Base-by-base conservation (phyloP, 768 basidiomycete species). In the Russula earlei region DNA sequence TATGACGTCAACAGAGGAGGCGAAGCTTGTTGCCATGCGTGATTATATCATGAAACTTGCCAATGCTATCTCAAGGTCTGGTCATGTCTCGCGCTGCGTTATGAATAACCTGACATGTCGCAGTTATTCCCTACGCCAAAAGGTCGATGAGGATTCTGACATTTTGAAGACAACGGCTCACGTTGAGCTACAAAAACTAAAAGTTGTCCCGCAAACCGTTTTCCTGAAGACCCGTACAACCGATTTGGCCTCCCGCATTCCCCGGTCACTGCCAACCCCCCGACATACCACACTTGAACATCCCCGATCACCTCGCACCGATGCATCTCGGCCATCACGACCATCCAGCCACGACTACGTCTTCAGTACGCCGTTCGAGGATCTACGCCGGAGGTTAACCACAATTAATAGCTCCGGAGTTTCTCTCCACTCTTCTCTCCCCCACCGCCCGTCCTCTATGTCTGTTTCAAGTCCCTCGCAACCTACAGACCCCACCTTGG, bases 1-100 rank as follows among this genome's bases (percentile, higher is more conserved):
- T 2, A 91, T 96, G 86, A 84, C 81, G 1, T 58, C 77, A 2
- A 73, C 74, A 24, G 94, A 95, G 64, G 93, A 97, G 67, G 77
- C 72, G 53, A 97, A 98, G 67, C 72, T 99, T 20, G 72, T 82
- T n/a, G 82, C 89, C 0, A 82, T 99, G 83, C 75, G 86, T 20
- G 92, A 95, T 59, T 92, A 95, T 65, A 84, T 91, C 42, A 68
- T 87, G 49, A 93, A 91, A 66, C 75, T 94, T 8, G 88, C 91
- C 0, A 82, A 83, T 58, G 83, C 85, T 2, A 82, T 82, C 0
- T 80, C 85, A 37, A 91, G 86, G 89, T 53, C 31, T 38, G 49
- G 22, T 14, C 12, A 22, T 29, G 15, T 37, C 36, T 55, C n/a
- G 20, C 3, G 14, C 25, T 17, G 3, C 15, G 4, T 40, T 11